Evolutionary conservation across 1,284 basidiomycete species (phyloP).

Genomic region (Afroboletus lepidellus): DNA sequence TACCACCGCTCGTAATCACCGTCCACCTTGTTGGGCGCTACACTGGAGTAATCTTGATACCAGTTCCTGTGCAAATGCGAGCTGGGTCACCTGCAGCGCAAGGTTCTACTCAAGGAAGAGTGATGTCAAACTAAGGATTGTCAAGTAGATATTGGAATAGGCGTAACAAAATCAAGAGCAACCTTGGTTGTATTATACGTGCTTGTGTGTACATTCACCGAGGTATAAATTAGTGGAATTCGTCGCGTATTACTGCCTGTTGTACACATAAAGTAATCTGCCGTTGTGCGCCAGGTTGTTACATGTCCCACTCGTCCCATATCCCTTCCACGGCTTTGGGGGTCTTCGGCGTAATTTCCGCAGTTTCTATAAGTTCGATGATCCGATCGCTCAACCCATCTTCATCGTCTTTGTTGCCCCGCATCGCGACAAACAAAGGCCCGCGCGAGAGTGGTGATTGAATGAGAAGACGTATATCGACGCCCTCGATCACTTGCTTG

Average conservation of each 20-base stretch:
- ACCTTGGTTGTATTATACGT: slow-evolving; percentile 3
- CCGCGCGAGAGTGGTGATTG: slow-evolving; percentile 38
- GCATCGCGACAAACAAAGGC: slow-evolving; percentile 59
- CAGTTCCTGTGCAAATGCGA: slow-evolving; percentile 10
- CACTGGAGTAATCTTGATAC: neutral
- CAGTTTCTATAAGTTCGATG: slow-evolving; percentile 68
- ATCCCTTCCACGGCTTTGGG: slow-evolving; percentile 37
- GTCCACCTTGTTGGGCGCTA: slow-evolving; percentile 10
- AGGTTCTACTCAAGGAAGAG: neutral
- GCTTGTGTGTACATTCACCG: slow-evolving; percentile 10
- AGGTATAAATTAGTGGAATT: slow-evolving; percentile 18
- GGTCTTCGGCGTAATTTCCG: slow-evolving; percentile 43
- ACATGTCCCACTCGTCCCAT: slow-evolving; percentile 78
- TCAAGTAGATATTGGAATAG: neutral
- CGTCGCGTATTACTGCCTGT: neutral
- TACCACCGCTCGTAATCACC: slow-evolving; percentile 19
- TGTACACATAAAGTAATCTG: neutral
- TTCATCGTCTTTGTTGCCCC: slow-evolving; percentile 51
- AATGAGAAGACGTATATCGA: slow-evolving; percentile 61
- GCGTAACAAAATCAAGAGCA: neutral
- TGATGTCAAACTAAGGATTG: neutral
- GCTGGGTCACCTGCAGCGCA: neutral
- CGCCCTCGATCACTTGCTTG: slow-evolving; percentile 71
- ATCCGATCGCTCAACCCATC: slow-evolving; percentile 58
- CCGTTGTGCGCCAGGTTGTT: neutral